These are phyloP conservation scores for Macrophomina phaseolina DNA, from an alignment of 2,329 filamentous ascomycete genomes.

Conservation along the genomic window DNA sequence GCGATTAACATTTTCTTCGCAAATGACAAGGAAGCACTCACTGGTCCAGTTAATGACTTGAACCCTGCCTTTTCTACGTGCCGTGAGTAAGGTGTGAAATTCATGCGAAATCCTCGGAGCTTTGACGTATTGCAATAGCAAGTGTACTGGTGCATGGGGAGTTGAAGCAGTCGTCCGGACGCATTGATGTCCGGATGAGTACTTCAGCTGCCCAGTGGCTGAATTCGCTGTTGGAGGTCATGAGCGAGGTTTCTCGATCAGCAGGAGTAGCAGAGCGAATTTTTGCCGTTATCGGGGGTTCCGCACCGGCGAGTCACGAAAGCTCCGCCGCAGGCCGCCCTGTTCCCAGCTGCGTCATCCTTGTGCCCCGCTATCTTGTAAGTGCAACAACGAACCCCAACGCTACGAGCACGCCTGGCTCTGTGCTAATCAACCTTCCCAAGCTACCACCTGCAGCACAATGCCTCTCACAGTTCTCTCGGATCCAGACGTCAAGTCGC, in stretches of 20 bases:
- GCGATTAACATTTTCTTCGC: slow-evolving; percentile 24
- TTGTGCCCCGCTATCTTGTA: not conserved
- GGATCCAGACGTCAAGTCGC: slow-evolving; percentile 59
- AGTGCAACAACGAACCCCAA: not conserved
- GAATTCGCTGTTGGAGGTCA: too few relatives aligned
- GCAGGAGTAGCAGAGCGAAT: too few relatives aligned
- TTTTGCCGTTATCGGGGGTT: slow-evolving; percentile 14
- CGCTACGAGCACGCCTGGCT: not conserved
- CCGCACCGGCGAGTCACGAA: slow-evolving; percentile 3
- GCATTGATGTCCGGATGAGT: too few relatives aligned
- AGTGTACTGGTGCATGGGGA: too few relatives aligned
- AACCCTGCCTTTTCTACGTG: not conserved
- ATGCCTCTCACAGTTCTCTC: slow-evolving; percentile 68
- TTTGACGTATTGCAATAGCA: too few relatives aligned
- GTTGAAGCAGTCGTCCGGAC: too few relatives aligned
- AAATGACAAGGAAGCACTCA: slow-evolving; percentile 27
- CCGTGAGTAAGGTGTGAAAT: not conserved
- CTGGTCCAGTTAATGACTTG: slow-evolving; percentile 14
- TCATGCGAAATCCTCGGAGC: too few relatives aligned
- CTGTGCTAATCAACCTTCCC: not conserved
- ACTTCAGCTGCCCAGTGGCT: too few relatives aligned
- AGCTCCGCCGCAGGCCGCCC: not conserved
- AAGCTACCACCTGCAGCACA: not conserved
- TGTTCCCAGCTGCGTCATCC: slow-evolving; percentile 6
- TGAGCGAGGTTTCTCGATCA: too few relatives aligned